These are phyloP conservation scores for Apostasia shenzhenica DNA, from an alignment of 106 monocot species.

Conservation along the genomic window DNA sequence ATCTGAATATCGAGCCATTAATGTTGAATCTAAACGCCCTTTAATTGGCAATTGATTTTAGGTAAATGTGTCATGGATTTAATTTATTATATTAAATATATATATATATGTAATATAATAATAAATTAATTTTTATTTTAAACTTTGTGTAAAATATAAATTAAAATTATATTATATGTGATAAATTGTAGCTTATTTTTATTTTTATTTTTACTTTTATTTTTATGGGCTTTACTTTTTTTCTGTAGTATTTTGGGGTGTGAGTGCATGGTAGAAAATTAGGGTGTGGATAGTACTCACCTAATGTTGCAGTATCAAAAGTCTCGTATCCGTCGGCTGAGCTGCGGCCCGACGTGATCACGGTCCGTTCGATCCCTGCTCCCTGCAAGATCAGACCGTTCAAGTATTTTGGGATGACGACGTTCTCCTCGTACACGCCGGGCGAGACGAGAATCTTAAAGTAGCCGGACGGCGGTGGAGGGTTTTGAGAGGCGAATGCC, in stretches of 20 bases:
- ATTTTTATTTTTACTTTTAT: too few relatives aligned
- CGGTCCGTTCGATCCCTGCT: not conserved
- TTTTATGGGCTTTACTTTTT: too few relatives aligned
- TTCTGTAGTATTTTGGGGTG: too few relatives aligned
- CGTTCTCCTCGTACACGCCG: constrained; percentile 6
- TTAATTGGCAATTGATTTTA: too few relatives aligned
- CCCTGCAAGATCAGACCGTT: not conserved
- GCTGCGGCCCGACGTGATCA: constrained; percentile 10
- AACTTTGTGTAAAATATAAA: not conserved
- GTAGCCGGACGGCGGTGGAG: not conserved
- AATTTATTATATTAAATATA: too few relatives aligned
- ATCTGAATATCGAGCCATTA: too few relatives aligned
- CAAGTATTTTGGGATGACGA: not conserved
- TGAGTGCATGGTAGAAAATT: not conserved
- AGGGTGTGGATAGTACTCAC: not conserved
- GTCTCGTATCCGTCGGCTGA: constrained; percentile 2
- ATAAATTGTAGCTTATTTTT: too few relatives aligned
- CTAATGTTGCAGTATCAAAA: constrained; percentile 3
- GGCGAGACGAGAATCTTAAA: not conserved
- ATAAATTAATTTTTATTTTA: not conserved
- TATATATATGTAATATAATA: too few relatives aligned
- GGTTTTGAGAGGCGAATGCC: not conserved
- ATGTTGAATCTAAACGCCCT: too few relatives aligned
- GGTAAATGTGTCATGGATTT: too few relatives aligned
- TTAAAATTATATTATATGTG: not conserved